Conservation (phyloP, 164 flowering plant species). For the Vitis rotundifolia region DNA sequence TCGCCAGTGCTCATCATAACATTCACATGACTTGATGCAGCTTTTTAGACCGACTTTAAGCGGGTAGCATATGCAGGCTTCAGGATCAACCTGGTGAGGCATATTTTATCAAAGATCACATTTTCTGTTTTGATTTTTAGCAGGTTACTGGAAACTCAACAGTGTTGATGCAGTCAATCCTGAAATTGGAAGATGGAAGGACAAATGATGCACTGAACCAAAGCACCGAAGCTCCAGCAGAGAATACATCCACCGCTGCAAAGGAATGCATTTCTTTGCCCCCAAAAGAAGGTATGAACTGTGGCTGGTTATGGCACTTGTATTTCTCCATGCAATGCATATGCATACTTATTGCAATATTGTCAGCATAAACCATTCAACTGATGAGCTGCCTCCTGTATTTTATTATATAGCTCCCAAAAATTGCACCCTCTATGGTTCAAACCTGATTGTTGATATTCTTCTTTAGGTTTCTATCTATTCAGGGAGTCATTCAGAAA, state of each 20-base stretch:
- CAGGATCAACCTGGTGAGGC: not conserved
- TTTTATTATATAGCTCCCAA: not conserved
- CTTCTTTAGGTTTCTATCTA: not conserved
- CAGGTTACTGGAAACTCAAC: conserved; percentile 30
- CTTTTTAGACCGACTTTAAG: not conserved
- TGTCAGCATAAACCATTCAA: not conserved
- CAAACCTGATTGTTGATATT: not conserved
- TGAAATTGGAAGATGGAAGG: not conserved
- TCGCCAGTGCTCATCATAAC: not conserved
- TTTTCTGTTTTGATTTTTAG: conserved; percentile 12
- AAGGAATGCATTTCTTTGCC: conserved; percentile 10
- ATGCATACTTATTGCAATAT: not conserved
- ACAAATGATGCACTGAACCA: conserved; percentile 18
- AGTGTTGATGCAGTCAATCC: not conserved
- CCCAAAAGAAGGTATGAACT: conserved; percentile 35
- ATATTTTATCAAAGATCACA: not conserved
- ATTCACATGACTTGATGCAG: not conserved
- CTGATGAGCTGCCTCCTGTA: not conserved
- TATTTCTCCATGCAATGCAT: not conserved
- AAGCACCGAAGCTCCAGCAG: conserved; percentile 15
- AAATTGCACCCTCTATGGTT: not conserved
- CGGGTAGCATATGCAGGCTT: not conserved
- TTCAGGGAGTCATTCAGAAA: not conserved
- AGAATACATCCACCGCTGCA: conserved; percentile 15
- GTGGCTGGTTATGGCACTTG: not conserved